A percentile compares a stretch with the other conserved stretches of the same genome.
These are phyloP conservation scores for Neurospora sp. DNA, from an alignment of 2,329 filamentous ascomycete species.

Conservation along the genomic window DNA sequence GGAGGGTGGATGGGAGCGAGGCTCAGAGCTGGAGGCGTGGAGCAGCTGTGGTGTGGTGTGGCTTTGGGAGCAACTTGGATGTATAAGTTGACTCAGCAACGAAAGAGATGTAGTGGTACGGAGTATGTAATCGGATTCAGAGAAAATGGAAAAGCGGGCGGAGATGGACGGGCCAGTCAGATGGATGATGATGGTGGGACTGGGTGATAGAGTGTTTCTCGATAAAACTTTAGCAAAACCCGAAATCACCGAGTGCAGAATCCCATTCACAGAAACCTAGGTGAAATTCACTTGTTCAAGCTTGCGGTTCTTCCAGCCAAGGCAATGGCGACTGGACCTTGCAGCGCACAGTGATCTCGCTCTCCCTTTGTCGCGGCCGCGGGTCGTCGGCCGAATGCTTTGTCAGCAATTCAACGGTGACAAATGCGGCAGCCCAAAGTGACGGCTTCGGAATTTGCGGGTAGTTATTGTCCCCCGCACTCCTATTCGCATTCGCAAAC, in stretches of 20 bases:
- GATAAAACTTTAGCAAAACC: neutral
- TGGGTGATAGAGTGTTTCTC: neutral
- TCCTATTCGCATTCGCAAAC: neutral
- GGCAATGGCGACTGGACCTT: neutral
- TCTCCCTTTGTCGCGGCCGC: neutral
- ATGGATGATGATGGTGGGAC: neutral
- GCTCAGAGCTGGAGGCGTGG: neutral
- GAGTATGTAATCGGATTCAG: neutral
- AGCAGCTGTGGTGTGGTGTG: neutral
- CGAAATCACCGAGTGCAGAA: neutral
- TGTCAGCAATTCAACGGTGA: constrained; percentile 2
- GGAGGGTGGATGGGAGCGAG: neutral
- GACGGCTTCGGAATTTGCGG: neutral
- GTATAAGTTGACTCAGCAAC: neutral
- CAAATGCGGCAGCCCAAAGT: neutral
- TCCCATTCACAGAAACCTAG: neutral
- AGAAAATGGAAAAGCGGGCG: neutral
- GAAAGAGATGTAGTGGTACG: neutral
- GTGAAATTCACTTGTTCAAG: neutral
- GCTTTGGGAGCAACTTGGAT: neutral
- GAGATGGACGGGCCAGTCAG: neutral
- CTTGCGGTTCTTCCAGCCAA: neutral
- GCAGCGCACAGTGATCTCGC: neutral
- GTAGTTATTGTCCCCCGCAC: neutral
- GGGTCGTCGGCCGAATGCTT: constrained; percentile 1